Percentiles rank a stretch among this genome's conserved stretches.
Conservation (phyloP, 2,329 filamentous ascomycete species). For the Exophiala mesophila region DNA sequence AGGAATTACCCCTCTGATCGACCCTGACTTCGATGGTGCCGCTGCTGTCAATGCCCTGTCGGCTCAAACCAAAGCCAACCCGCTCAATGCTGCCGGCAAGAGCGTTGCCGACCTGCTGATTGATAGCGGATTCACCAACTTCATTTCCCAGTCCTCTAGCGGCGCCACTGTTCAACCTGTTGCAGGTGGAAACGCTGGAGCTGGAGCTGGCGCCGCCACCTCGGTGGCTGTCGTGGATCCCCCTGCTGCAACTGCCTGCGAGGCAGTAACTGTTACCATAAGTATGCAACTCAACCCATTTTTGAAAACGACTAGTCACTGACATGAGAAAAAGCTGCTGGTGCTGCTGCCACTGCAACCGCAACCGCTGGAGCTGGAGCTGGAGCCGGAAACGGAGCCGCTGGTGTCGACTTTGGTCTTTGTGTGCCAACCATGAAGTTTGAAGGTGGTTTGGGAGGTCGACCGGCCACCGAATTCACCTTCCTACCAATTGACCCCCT, state of each 20-base stretch:
- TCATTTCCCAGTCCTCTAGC: constrained; percentile 38
- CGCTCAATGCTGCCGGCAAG: constrained; percentile 57
- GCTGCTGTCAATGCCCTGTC: constrained; percentile 59
- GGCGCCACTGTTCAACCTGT: constrained; percentile 12
- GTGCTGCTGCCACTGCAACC: constrained; percentile 13
- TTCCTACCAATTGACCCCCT: constrained; percentile 63
- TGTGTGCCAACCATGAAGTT: constrained; percentile 55
- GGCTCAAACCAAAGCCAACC: constrained; percentile 45
- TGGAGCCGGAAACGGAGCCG: constrained; percentile 17
- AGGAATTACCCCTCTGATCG: constrained; percentile 63
- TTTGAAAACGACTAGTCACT: background rate
- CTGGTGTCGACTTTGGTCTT: constrained; percentile 45
- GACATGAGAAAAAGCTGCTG: constrained; percentile 9
- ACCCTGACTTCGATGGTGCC: constrained; percentile 56
- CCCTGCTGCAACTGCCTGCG: background rate
- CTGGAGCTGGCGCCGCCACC: constrained; percentile 26
- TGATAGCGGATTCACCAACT: constrained; percentile 60
- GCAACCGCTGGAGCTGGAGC: constrained; percentile 3
- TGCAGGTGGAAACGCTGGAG: constrained; percentile 30
- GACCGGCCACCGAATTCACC: constrained; percentile 56
- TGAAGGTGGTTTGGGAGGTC: constrained; percentile 49
- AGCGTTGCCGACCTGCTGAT: constrained; percentile 61
- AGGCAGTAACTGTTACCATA: background rate
- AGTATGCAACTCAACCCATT: background rate
- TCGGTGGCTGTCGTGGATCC: constrained; percentile 6